Conservation (phyloP, 768 basidiomycete species). For the Panaeolus cyanescens region DNA sequence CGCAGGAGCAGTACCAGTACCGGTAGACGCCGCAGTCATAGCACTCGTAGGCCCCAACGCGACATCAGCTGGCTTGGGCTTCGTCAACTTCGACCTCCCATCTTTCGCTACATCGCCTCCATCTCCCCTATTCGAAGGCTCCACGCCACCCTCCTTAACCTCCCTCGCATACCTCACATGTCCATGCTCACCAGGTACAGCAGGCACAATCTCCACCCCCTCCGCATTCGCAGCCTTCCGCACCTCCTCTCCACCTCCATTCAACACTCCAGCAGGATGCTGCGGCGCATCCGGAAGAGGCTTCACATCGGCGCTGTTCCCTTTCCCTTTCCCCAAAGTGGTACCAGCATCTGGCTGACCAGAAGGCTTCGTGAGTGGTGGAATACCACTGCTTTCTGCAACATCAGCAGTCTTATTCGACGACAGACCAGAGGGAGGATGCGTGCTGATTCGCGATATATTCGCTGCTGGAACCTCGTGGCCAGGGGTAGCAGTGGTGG, state of each 20-base stretch:
- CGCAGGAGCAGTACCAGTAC: background rate
- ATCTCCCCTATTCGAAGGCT: background rate
- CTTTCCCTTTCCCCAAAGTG: no score
- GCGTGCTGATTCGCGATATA: background rate
- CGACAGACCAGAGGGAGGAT: background rate
- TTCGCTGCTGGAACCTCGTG: background rate
- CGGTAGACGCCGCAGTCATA: background rate
- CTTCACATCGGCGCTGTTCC: background rate
- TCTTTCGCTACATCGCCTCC: background rate
- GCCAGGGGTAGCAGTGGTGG: background rate
- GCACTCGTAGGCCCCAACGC: background rate
- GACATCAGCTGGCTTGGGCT: background rate
- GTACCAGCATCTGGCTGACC: background rate
- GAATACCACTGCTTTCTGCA: background rate
- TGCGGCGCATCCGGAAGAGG: constrained; percentile 3
- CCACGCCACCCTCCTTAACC: background rate
- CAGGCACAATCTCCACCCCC: background rate
- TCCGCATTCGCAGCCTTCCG: background rate
- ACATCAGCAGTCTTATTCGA: background rate
- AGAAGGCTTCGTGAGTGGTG: background rate
- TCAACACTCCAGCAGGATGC: background rate
- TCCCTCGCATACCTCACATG: background rate
- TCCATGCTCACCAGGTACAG: background rate
- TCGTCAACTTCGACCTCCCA: background rate
- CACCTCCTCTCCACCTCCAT: background rate